Evolutionary conservation across 768 basidiomycete genomes (phyloP).

Genomic region (Sarcodon sp.): DNA sequence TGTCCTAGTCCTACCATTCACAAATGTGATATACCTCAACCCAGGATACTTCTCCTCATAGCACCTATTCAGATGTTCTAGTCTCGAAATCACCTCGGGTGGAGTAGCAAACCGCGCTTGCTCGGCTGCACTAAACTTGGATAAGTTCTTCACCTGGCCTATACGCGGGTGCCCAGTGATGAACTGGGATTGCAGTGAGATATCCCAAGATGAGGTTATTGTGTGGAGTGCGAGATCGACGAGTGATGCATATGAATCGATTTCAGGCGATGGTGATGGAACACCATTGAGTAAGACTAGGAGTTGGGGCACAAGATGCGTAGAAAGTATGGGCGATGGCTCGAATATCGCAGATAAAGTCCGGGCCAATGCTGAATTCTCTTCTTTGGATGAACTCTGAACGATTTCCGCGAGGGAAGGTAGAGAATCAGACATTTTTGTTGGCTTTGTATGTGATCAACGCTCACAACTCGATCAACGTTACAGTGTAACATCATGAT

Average conservation of each 20-base stretch:
- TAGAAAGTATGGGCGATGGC: constrained; percentile 43
- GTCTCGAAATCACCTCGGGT: constrained; percentile 59
- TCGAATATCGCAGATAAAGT: constrained; percentile 46
- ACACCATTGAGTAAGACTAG: neutral
- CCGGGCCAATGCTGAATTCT: constrained; percentile 15
- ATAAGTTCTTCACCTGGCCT: constrained; percentile 69
- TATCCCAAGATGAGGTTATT: constrained; percentile 40
- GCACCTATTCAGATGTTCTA: constrained; percentile 61
- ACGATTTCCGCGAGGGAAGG: constrained; percentile 9
- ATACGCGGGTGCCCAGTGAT: constrained; percentile 83
- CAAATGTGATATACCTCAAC: constrained; percentile 84
- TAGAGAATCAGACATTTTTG: neutral
- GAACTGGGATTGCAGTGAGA: constrained; percentile 42
- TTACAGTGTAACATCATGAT: too few relatives aligned
- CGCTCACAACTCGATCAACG: too few relatives aligned
- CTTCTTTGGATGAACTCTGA: constrained; percentile 6
- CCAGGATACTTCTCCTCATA: constrained; percentile 69
- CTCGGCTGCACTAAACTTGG: constrained; percentile 65
- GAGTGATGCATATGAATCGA: constrained; percentile 36
- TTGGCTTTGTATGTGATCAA: too few relatives aligned
- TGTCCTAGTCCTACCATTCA: constrained; percentile 68
- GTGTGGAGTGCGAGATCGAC: constrained; percentile 35
- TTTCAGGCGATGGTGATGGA: neutral
- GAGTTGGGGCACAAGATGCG: constrained; percentile 22
- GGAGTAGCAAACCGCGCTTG: constrained; percentile 56